Conservation (phyloP, 1,139 yeast species). For the Taphrina wiesneri region DNA sequence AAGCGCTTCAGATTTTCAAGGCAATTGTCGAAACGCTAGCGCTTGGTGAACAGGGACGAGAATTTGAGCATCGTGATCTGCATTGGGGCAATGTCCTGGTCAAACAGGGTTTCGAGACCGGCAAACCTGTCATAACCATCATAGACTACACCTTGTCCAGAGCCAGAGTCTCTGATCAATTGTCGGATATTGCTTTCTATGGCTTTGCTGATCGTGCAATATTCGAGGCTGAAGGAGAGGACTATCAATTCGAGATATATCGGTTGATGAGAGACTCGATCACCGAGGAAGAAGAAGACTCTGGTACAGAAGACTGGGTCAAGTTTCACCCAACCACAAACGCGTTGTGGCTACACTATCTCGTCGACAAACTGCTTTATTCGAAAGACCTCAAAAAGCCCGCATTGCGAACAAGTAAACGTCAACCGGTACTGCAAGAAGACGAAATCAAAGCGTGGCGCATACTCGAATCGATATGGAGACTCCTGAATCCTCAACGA, state of each 20-base stretch:
- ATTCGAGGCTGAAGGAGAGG: constrained; percentile 51
- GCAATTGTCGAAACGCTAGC: constrained; percentile 54
- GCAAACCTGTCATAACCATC: constrained; percentile 49
- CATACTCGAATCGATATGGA: constrained; percentile 23
- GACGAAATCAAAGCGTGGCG: constrained; percentile 30
- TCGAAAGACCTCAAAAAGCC: constrained; percentile 45
- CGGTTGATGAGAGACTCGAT: constrained; percentile 50
- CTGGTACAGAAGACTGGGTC: constrained; percentile 49
- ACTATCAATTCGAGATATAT: constrained; percentile 57
- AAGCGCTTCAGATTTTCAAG: constrained; percentile 58
- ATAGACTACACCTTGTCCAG: constrained; percentile 62
- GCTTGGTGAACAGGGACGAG: constrained; percentile 53
- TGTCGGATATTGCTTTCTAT: constrained; percentile 42
- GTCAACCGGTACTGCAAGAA: constrained; percentile 1
- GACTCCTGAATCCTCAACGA: constrained; percentile 31
- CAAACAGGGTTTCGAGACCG: constrained; percentile 33
- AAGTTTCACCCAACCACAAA: constrained; percentile 51
- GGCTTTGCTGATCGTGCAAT: constrained; percentile 55
- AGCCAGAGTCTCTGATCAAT: constrained; percentile 43
- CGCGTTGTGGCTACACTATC: constrained; percentile 55
- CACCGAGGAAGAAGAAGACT: not conserved
- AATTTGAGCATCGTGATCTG: constrained; percentile 68
- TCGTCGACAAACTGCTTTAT: constrained; percentile 50
- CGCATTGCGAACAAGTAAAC: not conserved
- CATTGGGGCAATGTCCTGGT: constrained; percentile 62